Evolutionary conservation across 345 rosid species (phyloP).

Genomic region (Rhizophora mangle): DNA sequence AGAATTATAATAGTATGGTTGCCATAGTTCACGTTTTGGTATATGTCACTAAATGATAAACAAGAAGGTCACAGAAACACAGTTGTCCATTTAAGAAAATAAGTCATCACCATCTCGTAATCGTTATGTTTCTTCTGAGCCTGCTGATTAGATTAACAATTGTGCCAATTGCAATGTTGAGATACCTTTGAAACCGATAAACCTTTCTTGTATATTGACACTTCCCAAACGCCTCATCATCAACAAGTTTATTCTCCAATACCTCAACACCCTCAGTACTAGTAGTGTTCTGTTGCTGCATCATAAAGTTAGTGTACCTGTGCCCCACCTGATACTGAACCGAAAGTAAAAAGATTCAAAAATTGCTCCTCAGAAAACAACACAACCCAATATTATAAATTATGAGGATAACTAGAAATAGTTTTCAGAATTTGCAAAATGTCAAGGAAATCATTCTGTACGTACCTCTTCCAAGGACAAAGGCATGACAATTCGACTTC

Average conservation of each 20-base stretch:
- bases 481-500: conserved; percentile 69
- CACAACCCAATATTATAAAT: background rate
- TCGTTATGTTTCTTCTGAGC: background rate
- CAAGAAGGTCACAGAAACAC: too few species aligned
- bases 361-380: too few species aligned
- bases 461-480: conserved; percentile 67
- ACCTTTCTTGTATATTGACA: conserved; percentile 61
- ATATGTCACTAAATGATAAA: too few species aligned
- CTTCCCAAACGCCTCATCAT: conserved; percentile 43
- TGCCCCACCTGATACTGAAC: conserved; percentile 71
- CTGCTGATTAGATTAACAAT: background rate
- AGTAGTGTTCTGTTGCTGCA: conserved; percentile 58
- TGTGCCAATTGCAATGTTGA: background rate
- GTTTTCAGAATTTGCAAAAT: background rate
- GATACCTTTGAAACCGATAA: conserved; percentile 63
- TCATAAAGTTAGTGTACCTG: conserved; percentile 58
- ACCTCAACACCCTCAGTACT: conserved; percentile 63
- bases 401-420: background rate
- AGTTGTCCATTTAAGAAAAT: too few species aligned
- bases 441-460: background rate
- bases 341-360: too few species aligned
- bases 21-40: too few species aligned
- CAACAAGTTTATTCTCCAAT: conserved; percentile 45
- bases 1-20: too few species aligned
- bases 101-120: background rate